Base-by-base conservation (phyloP, 2,329 filamentous ascomycete species). In the Penicillium thymicola region DNA sequence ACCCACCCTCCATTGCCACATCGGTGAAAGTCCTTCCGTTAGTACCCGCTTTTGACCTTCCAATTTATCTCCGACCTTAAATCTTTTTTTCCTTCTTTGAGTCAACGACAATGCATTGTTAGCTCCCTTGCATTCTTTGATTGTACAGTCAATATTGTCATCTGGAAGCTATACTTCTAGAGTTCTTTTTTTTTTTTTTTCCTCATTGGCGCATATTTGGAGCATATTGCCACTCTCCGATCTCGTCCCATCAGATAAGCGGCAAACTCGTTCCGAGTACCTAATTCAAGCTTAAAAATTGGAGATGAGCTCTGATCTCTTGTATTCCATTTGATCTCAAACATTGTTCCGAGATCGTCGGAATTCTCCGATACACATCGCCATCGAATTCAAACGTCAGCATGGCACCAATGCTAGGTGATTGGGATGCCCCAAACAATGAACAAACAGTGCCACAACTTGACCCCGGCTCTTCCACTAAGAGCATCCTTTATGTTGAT, bases 401-500 rank as follows among this genome's bases (percentile, higher is more conserved):
- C 23, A 67, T 73, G 70, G 68, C 67, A 42, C 70, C 70, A n/a
- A 57, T 72, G 54, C 61, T 72, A 48, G 69, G 65, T 10, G 60
- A 53, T 55, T 69, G 64, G 67, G 59, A 63, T 48, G 58, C 23
- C 43, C 34, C 57, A n/a, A 40, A 41, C 23, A 38, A 23, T 27
- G 23, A 25, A 41, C 36, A 42, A 49, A 18, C 41, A 41, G 43
- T 49, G 55, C 51, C 34, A 10, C 30, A 38, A 21, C 25, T 51
- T 18, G 42, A 34, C 11, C 41, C 34, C 18, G 36, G 45, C 42
- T n/a, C 34, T 48, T 28, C 60, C 25, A 11, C 40, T 43, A 70
- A 66, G 49, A 69, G 63, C 58, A 88, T 97, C 60, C 84, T 97
- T 61, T 96, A 96, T 76, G 81, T 99, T 64, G 94, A 97, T 73